Percentiles rank a stretch among this genome's conserved stretches.
Evolutionary conservation across 1,139 yeast species (phyloP).

Genomic region (Scheffersomyces illinoinensis): DNA sequence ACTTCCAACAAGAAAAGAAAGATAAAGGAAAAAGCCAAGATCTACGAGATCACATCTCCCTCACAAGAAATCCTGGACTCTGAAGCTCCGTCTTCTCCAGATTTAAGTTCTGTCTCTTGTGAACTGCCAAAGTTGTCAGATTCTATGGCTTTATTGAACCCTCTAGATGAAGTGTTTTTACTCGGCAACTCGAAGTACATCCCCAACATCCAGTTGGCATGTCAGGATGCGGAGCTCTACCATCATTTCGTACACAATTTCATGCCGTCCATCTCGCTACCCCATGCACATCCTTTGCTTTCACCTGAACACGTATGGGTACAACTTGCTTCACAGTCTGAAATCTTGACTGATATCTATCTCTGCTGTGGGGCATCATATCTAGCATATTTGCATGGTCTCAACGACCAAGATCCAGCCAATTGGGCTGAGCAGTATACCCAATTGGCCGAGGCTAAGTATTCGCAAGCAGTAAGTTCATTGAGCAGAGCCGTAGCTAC

Average conservation of each 20-base stretch:
- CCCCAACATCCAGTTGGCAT: constrained; percentile 9
- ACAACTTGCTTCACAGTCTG: constrained; percentile 24
- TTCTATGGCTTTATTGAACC: neutral
- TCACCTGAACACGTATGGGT: constrained; percentile 30
- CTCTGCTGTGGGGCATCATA: constrained; percentile 39
- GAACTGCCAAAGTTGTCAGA: neutral
- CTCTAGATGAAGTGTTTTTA: neutral
- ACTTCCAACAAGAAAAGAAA: neutral
- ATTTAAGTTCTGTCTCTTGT: neutral
- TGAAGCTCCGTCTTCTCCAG: neutral
- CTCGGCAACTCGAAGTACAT: constrained; percentile 6
- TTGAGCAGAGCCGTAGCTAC: constrained; percentile 6
- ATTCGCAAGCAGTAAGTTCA: constrained; percentile 18
- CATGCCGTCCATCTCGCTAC: constrained; percentile 40
- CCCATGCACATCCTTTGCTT: constrained; percentile 38
- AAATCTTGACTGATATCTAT: constrained; percentile 31
- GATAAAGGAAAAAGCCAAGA: neutral
- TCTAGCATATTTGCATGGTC: constrained; percentile 18
- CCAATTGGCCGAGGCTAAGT: constrained; percentile 20
- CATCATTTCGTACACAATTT: constrained; percentile 34
- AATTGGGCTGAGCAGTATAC: constrained; percentile 7
- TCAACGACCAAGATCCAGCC: neutral
- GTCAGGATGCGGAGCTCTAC: constrained; percentile 17
- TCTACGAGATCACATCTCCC: neutral
- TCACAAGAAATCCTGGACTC: neutral